These are phyloP conservation scores for Phylloporus arenicola DNA, from an alignment of 768 basidiomycete genomes.

Conservation along the genomic window DNA sequence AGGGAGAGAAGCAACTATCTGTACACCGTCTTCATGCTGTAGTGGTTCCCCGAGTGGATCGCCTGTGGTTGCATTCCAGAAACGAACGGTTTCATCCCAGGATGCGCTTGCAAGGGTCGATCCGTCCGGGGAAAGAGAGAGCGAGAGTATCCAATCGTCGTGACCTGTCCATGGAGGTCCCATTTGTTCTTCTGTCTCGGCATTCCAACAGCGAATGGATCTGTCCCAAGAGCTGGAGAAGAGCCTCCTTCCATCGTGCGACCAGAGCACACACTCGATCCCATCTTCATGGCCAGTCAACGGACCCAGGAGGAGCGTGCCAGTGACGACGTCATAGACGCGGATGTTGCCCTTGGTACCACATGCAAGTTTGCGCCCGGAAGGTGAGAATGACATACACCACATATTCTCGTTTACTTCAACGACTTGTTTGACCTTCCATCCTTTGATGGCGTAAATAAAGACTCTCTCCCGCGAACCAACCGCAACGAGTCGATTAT, in stretches of 20 bases:
- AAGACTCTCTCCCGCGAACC: too few species aligned
- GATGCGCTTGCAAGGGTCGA: not conserved
- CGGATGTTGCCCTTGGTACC: not conserved
- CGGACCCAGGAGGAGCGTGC: too few species aligned
- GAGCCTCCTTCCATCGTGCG: too few species aligned
- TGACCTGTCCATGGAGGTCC: not conserved
- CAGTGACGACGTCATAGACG: not conserved
- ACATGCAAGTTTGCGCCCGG: not conserved
- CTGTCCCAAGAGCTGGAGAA: not conserved
- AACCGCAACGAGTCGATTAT: not conserved
- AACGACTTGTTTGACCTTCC: too few species aligned
- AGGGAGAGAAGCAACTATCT: not conserved
- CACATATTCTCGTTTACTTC: too few species aligned
- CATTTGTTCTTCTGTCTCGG: not conserved
- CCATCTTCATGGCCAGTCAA: too few species aligned
- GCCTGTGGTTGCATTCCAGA: not conserved
- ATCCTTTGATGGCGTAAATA: too few species aligned
- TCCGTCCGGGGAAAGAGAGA: not conserved
- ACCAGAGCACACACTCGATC: too few species aligned
- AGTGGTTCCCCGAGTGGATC: conserved; percentile 3
- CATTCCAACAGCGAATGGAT: not conserved
- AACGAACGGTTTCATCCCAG: not conserved
- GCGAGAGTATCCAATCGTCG: not conserved
- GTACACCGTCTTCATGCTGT: not conserved
- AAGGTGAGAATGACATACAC: not conserved